Base-by-base conservation (phyloP, 768 basidiomycete species). In the Strobilomyces confusus region DNA sequence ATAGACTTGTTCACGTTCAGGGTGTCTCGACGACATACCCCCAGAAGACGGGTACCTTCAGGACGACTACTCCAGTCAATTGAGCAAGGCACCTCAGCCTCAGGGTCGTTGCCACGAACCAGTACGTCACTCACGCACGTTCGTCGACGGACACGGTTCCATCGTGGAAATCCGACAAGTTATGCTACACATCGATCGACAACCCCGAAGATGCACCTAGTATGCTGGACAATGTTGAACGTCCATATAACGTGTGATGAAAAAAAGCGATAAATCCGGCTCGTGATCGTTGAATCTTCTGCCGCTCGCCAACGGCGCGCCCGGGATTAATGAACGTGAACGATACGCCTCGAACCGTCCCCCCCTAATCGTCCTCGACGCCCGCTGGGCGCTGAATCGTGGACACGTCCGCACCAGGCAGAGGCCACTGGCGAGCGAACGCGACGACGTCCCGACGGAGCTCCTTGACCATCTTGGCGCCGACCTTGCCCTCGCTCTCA, bases 391-490 rank as follows among this genome's bases (percentile, higher is more conserved):
- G 79, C 59, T 62, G 65, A 26, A 82, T 64, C 44, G 61, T 71
- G 17, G 72, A 61, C 44, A 73, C 68, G 53, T 83, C 81, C 2
- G 92, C 85, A 72, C 97, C 97, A 46, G 97, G 97, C 14, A 99
- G 75, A 2, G 97, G 97, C 91, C 89, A 99, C 73, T 79, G 78
- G 63, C 75, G 80, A 15, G 95, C 92, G 64, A 98, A 99, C 49
- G 56, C 74, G 50, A 77, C 72, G 42, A 99, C 97, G 63, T 98
- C 95, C 44, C 80, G 75, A 48, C 84, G 77, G 54, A 99, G 81
- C 60, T 85, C 77, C 64, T 74, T 77, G 33, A 97, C 90, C 72
- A 83, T 74, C 64, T 80, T 73, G 52, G 78, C 78, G 20, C 93
- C 92, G 53, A 81, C 75, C 69, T 83, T 84, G 58, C 84, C 88